Percentiles rank a stretch among this genome's conserved stretches.
Evolutionary conservation across 1,284 basidiomycete species (phyloP).

Genomic region (Ustilago nuda): DNA sequence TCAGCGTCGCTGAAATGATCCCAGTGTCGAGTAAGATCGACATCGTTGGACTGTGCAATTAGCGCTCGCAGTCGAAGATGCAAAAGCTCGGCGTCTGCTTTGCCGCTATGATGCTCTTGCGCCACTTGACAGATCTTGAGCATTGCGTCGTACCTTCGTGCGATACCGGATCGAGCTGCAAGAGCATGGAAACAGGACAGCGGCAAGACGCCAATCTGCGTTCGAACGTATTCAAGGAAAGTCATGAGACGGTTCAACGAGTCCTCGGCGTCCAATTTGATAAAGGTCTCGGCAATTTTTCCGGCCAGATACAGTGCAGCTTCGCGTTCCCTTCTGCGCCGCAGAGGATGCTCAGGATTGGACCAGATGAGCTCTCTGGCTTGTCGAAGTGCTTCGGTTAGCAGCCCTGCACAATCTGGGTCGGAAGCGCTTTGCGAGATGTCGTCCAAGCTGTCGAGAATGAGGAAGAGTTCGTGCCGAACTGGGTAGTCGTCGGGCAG

Average conservation of each 20-base stretch:
- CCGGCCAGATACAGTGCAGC: slow-evolving; percentile 33
- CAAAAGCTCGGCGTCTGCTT: slow-evolving; percentile 39
- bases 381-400: slow-evolving; percentile 27
- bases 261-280: slow-evolving; percentile 34
- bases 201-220: slow-evolving; percentile 27
- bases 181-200: slow-evolving; percentile 35
- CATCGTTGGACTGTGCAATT: slow-evolving; percentile 19
- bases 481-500: slow-evolving; percentile 32
- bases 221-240: slow-evolving; percentile 26
- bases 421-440: slow-evolving; percentile 23
- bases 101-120: slow-evolving; percentile 22
- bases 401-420: slow-evolving; percentile 14
- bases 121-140: slow-evolving; percentile 30
- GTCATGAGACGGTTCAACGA: slow-evolving; percentile 33
- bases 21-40: slow-evolving; percentile 23
- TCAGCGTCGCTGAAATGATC: slow-evolving; percentile 9
- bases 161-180: slow-evolving; percentile 23
- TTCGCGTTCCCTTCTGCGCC: slow-evolving; percentile 5
- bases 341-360: slow-evolving; percentile 9
- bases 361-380: slow-evolving; percentile 32
- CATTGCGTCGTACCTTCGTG: slow-evolving; percentile 29
- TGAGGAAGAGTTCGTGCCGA: slow-evolving; percentile 31
- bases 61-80: slow-evolving; percentile 38
- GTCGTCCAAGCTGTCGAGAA: slow-evolving; percentile 42
- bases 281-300: slow-evolving; percentile 36